Evolutionary conservation across 1,284 basidiomycete species (phyloP).

Genomic region (Neolentinus lepideus): DNA sequence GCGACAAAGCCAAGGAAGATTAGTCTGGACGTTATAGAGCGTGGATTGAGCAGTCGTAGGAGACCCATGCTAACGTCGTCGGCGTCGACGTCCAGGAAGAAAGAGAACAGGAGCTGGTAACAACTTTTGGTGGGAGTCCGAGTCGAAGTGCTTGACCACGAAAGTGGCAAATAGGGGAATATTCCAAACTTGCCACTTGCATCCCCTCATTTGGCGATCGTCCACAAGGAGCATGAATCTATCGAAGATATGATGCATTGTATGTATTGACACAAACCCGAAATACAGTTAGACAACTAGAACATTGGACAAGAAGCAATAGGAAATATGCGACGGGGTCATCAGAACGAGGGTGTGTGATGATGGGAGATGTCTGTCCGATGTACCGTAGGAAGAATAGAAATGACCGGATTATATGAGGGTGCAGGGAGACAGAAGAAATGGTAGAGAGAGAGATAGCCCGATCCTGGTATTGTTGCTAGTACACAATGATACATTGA

Average conservation of each 20-base stretch:
- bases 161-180: not conserved
- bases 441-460: not conserved
- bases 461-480: not conserved
- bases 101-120: not conserved
- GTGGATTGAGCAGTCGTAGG: not conserved
- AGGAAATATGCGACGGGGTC: not conserved
- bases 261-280: not conserved
- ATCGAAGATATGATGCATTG: too few relatives aligned
- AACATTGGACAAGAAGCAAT: not conserved
- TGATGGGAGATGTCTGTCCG: not conserved
- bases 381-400: not conserved
- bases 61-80: not conserved
- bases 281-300: not conserved
- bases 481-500: not conserved
- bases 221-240: too few relatives aligned
- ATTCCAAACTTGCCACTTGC: too few relatives aligned
- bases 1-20: not conserved
- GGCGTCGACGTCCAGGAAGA: not conserved
- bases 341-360: not conserved
- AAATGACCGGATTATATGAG: not conserved
- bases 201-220: too few relatives aligned
- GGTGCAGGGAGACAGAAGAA: not conserved
- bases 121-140: not conserved
- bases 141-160: not conserved
- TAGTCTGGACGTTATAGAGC: not conserved